Evolutionary conservation across 768 basidiomycete genomes (phyloP).

Genomic region (Boletus patriciae): DNA sequence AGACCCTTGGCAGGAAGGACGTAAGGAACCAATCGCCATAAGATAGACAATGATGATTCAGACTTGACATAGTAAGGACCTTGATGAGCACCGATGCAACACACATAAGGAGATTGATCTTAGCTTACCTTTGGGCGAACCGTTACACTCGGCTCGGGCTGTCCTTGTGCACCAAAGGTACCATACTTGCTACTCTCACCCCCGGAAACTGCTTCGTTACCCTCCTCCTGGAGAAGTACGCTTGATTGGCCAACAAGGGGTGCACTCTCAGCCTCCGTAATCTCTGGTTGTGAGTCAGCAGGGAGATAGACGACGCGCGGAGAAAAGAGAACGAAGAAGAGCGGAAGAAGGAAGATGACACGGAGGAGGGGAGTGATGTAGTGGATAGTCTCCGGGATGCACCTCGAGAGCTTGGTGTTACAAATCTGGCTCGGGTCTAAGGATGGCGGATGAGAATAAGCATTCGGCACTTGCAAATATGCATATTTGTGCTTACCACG

Average conservation of each 20-base stretch:
- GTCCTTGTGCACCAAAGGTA: conserved; percentile 51
- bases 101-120: background rate
- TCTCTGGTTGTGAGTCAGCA: conserved; percentile 19
- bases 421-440: conserved; percentile 23
- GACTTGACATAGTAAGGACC: background rate
- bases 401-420: conserved; percentile 24
- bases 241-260: conserved; percentile 41
- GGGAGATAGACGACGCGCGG: conserved; percentile 65
- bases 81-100: background rate
- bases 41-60: conserved; percentile 15
- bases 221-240: conserved; percentile 55
- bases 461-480: background rate
- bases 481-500: conserved; percentile 31
- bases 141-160: conserved; percentile 2
- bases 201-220: conserved; percentile 34
- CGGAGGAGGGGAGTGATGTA: conserved; percentile 63
- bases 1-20: conserved; percentile 23
- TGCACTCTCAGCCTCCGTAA: conserved; percentile 21
- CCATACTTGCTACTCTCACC: conserved; percentile 64
- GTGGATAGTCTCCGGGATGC: conserved; percentile 45
- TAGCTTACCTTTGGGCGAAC: conserved; percentile 12
- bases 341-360: conserved; percentile 56
- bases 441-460: background rate
- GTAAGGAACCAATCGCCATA: conserved; percentile 21
- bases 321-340: conserved; percentile 58